Percentiles rank a stretch among this genome's conserved stretches.
These are phyloP conservation scores for Dicorynia guianensis DNA, from an alignment of 306 rosid species.

Conservation along the genomic window DNA sequence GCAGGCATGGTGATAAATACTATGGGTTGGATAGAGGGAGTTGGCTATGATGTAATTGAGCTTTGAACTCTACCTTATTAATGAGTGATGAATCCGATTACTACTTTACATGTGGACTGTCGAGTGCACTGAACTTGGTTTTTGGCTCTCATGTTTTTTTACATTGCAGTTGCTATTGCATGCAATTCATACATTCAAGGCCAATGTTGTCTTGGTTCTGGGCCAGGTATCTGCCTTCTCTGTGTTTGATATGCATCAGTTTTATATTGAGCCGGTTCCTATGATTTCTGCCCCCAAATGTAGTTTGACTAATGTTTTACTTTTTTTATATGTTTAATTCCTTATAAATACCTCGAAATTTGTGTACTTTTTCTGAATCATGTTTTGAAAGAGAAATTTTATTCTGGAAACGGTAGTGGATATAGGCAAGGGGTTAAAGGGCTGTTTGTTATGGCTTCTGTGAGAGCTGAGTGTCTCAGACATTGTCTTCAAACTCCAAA, in stretches of 20 bases:
- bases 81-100: neutral
- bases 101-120: neutral
- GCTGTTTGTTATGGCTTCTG: slow-evolving; percentile 6
- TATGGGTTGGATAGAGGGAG: slow-evolving; percentile 99
- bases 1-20: slow-evolving; percentile 98
- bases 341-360: neutral
- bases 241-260: slow-evolving; percentile 4
- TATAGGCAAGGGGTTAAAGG: neutral
- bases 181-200: slow-evolving; percentile 83
- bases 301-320: neutral
- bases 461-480: slow-evolving; percentile 30
- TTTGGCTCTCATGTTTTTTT: slow-evolving; percentile 15
- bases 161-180: slow-evolving; percentile 90
- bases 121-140: neutral
- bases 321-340: neutral
- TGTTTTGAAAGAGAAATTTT: slow-evolving; percentile 10
- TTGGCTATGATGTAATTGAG: slow-evolving; percentile 84
- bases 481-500: slow-evolving; percentile 38
- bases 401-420: neutral
- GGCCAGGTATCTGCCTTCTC: slow-evolving; percentile 74
- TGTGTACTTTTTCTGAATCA: slow-evolving; percentile 6
- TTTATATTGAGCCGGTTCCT: slow-evolving; percentile 20
- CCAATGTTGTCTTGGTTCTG: slow-evolving; percentile 86
- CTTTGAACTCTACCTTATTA: slow-evolving; percentile 29
- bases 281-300: neutral